phyloP scores from a whole-genome alignment of 164 flowering plant genomes.

The Annona squamosa region DNA sequence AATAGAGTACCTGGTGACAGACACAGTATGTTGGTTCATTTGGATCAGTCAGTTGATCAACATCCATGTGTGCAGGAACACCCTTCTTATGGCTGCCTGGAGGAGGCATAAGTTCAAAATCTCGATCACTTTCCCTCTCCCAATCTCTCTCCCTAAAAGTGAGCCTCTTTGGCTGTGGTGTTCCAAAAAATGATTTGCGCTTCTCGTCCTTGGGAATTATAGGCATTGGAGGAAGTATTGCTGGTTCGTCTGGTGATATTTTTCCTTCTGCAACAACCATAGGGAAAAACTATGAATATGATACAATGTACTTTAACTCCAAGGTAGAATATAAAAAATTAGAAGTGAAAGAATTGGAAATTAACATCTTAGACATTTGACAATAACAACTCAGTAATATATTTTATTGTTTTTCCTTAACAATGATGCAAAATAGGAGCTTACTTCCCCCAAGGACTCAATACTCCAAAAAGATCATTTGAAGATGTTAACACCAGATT shows the following conservation, averaged over 20 bases:
- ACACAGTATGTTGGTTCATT: conserved; percentile 98
- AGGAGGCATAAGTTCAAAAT: conserved; percentile 99
- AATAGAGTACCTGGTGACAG: conserved; percentile 76
- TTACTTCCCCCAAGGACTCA: neutral
- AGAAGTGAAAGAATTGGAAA: neutral
- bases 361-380: neutral
- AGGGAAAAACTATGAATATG: neutral
- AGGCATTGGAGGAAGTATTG: conserved; percentile 84
- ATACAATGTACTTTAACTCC: neutral
- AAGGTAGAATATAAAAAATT: neutral
- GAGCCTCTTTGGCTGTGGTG: conserved; percentile 68
- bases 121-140: conserved; percentile 91
- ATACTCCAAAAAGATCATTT: neutral
- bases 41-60: conserved; percentile 94
- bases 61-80: conserved; percentile 56
- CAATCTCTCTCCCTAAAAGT: conserved; percentile 79
- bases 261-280: conserved; percentile 58
- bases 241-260: conserved; percentile 80
- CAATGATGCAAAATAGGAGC: neutral
- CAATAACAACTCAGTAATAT: too few species aligned
- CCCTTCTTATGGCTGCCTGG: conserved; percentile 87
- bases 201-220: conserved; percentile 71
- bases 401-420: too few species aligned
- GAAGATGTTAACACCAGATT: neutral
- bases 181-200: conserved; percentile 45